A percentile compares a stretch with the other conserved stretches of the same genome.
These are phyloP conservation scores for Flaveria linearis DNA, from an alignment of 129 eudicot genomes.

Conservation along the genomic window DNA sequence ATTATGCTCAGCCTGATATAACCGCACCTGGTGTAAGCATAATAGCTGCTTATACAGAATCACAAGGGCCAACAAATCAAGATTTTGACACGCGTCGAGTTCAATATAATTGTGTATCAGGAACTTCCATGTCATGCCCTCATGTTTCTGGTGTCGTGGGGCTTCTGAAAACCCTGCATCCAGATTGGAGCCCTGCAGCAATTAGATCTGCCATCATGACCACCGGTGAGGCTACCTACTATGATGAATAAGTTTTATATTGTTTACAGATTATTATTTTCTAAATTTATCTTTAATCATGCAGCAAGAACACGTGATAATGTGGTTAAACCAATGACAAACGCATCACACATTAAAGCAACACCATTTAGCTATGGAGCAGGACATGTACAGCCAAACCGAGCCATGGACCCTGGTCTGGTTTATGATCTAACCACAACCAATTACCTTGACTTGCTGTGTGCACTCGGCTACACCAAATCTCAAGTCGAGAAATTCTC, in stretches of 20 bases:
- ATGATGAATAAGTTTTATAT: neutral
- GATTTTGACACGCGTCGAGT: slow-evolving; percentile 66
- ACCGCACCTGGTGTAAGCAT: slow-evolving; percentile 94
- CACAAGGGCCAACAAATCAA: slow-evolving; percentile 76
- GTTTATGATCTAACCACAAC: slow-evolving; percentile 51
- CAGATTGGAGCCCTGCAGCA: slow-evolving; percentile 93
- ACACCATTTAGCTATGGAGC: slow-evolving; percentile 70
- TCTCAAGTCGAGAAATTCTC: slow-evolving; percentile 43
- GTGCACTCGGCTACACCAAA: slow-evolving; percentile 50
- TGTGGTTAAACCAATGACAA: slow-evolving; percentile 43
- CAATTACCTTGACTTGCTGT: slow-evolving; percentile 57
- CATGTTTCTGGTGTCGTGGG: slow-evolving; percentile 89
- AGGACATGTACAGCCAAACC: slow-evolving; percentile 69
- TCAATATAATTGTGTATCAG: slow-evolving; percentile 59
- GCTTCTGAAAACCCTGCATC: slow-evolving; percentile 79
- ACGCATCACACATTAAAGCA: slow-evolving; percentile 48
- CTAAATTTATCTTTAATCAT: slow-evolving; percentile 2
- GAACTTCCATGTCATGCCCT: slow-evolving; percentile 98
- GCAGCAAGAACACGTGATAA: slow-evolving; percentile 66
- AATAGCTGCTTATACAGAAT: slow-evolving; percentile 82
- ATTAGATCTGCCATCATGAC: slow-evolving; percentile 52
- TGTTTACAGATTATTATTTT: neutral
- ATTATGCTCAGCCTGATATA: slow-evolving; percentile 62
- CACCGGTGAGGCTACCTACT: neutral
- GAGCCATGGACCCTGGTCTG: slow-evolving; percentile 75